Evolutionary conservation across 768 basidiomycete genomes (phyloP).

Genomic region (Boletus tomentosulus): DNA sequence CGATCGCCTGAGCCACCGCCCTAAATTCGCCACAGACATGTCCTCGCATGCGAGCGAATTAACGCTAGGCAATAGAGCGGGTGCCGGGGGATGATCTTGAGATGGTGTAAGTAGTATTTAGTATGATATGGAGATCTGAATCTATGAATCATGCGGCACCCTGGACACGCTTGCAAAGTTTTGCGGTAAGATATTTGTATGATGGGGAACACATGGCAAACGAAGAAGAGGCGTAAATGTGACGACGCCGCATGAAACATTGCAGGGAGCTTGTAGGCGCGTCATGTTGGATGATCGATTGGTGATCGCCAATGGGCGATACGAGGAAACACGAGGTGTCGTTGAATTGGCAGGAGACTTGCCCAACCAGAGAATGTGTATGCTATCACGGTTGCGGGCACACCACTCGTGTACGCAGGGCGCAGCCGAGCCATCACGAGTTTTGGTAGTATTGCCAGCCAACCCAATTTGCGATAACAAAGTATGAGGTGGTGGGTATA

Average conservation of each 20-base stretch:
- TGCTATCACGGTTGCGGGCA: constrained; percentile 4
- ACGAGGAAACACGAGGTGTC: constrained; percentile 21
- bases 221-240: constrained; percentile 1
- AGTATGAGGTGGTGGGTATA: constrained; percentile 79
- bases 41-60: constrained; percentile 9
- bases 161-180: constrained; percentile 16
- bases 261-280: constrained; percentile 18
- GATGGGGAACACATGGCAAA: constrained; percentile 12
- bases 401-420: constrained; percentile 5
- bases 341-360: constrained; percentile 13
- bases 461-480: constrained; percentile 97
- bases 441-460: constrained; percentile 98
- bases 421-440: constrained; percentile 45
- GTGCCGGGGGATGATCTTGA: constrained; percentile 3
- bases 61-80: constrained; percentile 8
- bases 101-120: constrained; percentile 15
- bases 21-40: constrained; percentile 22
- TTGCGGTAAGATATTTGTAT: not conserved
- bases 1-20: constrained; percentile 36
- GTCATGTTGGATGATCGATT: constrained; percentile 14
- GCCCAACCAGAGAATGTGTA: not conserved
- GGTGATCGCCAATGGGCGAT: constrained; percentile 12
- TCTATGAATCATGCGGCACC: constrained; percentile 14
- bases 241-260: constrained; percentile 19
- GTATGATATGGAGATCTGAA: constrained; percentile 10